Base-by-base conservation (phyloP, 202 grass and related monocot species). In the Elaeis oleifera region DNA sequence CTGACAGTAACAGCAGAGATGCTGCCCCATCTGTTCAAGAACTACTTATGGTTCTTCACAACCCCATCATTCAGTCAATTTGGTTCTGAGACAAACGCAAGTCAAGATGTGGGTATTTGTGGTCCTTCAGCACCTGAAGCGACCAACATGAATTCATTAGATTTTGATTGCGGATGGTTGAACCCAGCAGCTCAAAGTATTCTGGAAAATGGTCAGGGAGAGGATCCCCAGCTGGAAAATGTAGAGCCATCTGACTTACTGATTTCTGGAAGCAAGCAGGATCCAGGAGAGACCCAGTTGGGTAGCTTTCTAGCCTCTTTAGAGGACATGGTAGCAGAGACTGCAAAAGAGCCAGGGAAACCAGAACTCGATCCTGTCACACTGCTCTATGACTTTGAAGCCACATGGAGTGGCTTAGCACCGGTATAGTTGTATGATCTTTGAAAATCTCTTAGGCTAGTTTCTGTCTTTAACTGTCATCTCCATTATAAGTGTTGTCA, bases 41-140 rank as follows among this genome's bases (percentile, higher is more conserved):
- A 20, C 48, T 71, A 61, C 1, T 59, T 23, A 57, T 21, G 4
- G 13, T 51, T 52, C 71, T 61, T 63, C 75, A 18, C 48, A 39
- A 76, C 24, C 48, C 16, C 11, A 9, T 50, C 53, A 20, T 55
- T 50, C 54, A 21, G 26, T 80, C 58, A 63, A 11, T 51, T 29
- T 17, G 6, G 2, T 22, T 48, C 16, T 58, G 60, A 26, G 59
- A 32, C 39, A 57, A 70, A 51, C 44, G 19, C 53, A 69, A 68
- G 31, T 68, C 82, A 84, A 52, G 54, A 24, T 39, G 48, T 70
- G 15, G 7, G 8, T 61, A 21, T 70, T 64, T 59, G 69, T 7
- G 16, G 22, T 1, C 53, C 64, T 54, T 28, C 72, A 21, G 52
- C 60, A 73, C 58, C 44, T 4, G 70, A 39, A 73, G 16, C 23